Conservation (phyloP, 164 flowering plant genomes). For the Aristolochia contorta region DNA sequence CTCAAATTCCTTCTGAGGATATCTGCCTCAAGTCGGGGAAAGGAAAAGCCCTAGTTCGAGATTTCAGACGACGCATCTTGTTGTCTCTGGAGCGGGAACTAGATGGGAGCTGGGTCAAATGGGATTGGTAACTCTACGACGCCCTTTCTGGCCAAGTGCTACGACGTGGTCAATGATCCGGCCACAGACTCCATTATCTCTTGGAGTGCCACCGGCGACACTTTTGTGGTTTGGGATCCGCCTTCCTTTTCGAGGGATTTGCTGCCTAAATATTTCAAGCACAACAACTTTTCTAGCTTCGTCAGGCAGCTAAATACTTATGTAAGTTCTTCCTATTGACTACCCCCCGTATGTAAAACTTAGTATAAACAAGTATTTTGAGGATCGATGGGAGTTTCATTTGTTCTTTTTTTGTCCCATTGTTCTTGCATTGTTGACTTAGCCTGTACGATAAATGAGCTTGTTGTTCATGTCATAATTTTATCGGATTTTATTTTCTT, state of each 20-base stretch:
- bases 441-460: no score
- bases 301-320: slow-evolving; percentile 12
- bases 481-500: no score
- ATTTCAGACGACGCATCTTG: no score
- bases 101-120: neutral
- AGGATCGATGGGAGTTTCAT: no score
- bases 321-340: slow-evolving; percentile 5
- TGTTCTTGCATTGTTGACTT: no score
- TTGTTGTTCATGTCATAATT: no score
- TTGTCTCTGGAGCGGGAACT: neutral
- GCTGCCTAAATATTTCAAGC: slow-evolving; percentile 11
- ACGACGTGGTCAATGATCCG: slow-evolving; percentile 10
- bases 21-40: no score
- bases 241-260: slow-evolving; percentile 3
- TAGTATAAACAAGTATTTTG: no score
- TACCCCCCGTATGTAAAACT: no score
- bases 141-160: slow-evolving; percentile 10
- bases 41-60: no score
- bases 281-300: slow-evolving; percentile 11
- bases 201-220: slow-evolving; percentile 6
- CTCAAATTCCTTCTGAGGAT: no score
- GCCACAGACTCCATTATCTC: slow-evolving; percentile 7
- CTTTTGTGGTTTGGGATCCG: slow-evolving; percentile 9
- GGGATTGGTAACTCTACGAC: slow-evolving; percentile 1
- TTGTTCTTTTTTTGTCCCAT: no score